Conservation (phyloP, 2,329 filamentous ascomycete genomes). For the Teratosphaeria epicoccoides region DNA sequence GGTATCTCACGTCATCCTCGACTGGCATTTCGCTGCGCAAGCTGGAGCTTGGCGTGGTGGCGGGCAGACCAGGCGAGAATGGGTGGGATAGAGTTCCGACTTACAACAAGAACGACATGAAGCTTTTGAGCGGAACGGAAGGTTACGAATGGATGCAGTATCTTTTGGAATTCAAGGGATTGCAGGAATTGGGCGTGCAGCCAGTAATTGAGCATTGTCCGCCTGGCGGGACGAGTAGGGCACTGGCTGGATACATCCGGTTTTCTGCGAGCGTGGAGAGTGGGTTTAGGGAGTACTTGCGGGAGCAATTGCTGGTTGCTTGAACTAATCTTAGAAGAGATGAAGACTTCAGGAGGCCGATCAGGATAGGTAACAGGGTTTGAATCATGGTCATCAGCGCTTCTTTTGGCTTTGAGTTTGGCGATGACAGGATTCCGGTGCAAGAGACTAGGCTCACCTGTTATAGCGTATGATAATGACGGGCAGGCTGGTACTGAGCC, state of each 20-base stretch:
- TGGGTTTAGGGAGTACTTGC: slow-evolving; percentile 45
- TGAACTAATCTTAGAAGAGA: background rate
- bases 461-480: too few relatives aligned
- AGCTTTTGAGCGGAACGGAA: slow-evolving; percentile 35
- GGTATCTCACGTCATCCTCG: slow-evolving; percentile 30
- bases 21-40: slow-evolving; percentile 28
- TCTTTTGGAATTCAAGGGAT: slow-evolving; percentile 39
- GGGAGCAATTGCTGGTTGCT: slow-evolving; percentile 9
- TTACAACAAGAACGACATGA: slow-evolving; percentile 39
- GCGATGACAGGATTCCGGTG: too few relatives aligned
- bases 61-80: slow-evolving; percentile 37
- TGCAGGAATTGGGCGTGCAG: slow-evolving; percentile 42
- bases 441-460: too few relatives aligned
- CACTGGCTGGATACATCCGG: slow-evolving; percentile 48
- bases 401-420: too few relatives aligned
- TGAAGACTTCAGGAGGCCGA: background rate
- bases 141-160: slow-evolving; percentile 49
- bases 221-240: slow-evolving; percentile 39
- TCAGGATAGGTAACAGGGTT: background rate
- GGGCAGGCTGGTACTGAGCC: too few relatives aligned
- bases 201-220: slow-evolving; percentile 47
- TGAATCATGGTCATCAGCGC: too few relatives aligned
- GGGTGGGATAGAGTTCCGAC: slow-evolving; percentile 42
- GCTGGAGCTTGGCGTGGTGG: slow-evolving; percentile 43
- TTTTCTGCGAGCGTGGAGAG: slow-evolving; percentile 51